Base-by-base conservation (phyloP, 176 grass and related monocot species). In the Raddia distichophylla region DNA sequence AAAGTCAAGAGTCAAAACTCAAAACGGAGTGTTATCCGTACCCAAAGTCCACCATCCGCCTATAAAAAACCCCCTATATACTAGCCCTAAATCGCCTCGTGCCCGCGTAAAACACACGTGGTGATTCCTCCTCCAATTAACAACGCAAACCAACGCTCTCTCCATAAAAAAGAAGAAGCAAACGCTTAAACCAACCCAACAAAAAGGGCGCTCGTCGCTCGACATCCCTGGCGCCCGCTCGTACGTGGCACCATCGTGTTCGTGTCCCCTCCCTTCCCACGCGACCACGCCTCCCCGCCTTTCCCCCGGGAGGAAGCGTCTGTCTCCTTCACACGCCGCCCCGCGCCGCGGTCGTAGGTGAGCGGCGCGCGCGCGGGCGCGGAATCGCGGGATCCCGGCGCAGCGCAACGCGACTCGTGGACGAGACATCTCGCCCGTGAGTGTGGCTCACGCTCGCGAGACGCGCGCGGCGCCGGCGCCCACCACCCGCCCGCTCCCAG, bases 281-380 rank as follows among this genome's bases (percentile, higher is more conserved):
- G 10, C 18, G 65, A 2, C 33, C 8, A 15, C 55, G 56, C 5
- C 15, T 34, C 7, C 33, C 14, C 6, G 15, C 6, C 20, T 49
- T 56, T 8, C 10, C 57, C 12, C 55, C 58, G 46, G 1, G 14
- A 51, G 71, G 40, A 42, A 73, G 71, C 71, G 54, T 5, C 37
- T 87, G 85, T 69, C 85, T 55, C 78, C 72, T 63, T 64, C 85
- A 53, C 55, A 87, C 64, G 20, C 27, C 51, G 37, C 37, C 37
- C 37, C 37, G 37, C 3, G 37, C 27, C 27, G 56, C 32, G 58
- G 72, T 64, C 73, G 85, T 77, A 77, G 79, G 73, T 82, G 79
- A 87, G 57, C 79, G 16, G 86, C 64, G 72, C 27, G 37, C 65
- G 51, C 22, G 6, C 83, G 73, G 19, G 61, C n/a, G 71, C 78